Base-by-base conservation (phyloP, 495 filamentous ascomycete species). In the Aspergillus homomorphus region DNA sequence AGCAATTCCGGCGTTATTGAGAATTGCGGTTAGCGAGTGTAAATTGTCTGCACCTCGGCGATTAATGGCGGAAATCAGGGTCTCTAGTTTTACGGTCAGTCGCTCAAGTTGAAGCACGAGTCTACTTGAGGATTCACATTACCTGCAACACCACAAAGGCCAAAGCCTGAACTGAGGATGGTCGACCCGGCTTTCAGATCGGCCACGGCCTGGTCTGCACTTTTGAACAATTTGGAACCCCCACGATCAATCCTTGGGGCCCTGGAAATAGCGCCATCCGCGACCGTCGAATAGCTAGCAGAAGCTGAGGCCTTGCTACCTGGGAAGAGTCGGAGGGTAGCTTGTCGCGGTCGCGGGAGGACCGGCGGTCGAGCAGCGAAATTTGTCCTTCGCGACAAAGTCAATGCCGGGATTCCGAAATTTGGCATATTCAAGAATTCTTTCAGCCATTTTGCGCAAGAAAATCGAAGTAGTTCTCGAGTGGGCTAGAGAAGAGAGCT, bases 1-100 rank as follows among this genome's bases (percentile, higher is more conserved):
- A 51, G 90, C 87, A 26, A 87, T 84, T 58, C 92, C 92, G 44
- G 92, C 92, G 68, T 96, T 96, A 74, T 96, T 96, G 53, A 90
- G 95, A 24, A 95, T 87, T 16, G 89, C 91, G 3, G 91, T 96
- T 7, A 96, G 70, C 19, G 84, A 84, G 8, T 79, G 88, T 65
- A 94, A 83, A 44, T 86, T 79, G 24, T 87, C 83, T 51, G 78
- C 80, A 38, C 87, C 84, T 58, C 88, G 74, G 19, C 84, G 72
- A 57, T 85, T 73, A 56, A 94, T 85, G 54, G 88, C 87, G 62
- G 91, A 80, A 67, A 96, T 94, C 1, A 96, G 75, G 0, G 91
- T 94, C 70, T 94, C 90, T 57, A 60, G 12, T 24, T 19, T 8
- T 22, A 26, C 1, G 21, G 4, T 56, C 20, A 50, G 48, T 51